Conservation (phyloP, 2,329 filamentous ascomycete species). For the Niveomyces coronatus region DNA sequence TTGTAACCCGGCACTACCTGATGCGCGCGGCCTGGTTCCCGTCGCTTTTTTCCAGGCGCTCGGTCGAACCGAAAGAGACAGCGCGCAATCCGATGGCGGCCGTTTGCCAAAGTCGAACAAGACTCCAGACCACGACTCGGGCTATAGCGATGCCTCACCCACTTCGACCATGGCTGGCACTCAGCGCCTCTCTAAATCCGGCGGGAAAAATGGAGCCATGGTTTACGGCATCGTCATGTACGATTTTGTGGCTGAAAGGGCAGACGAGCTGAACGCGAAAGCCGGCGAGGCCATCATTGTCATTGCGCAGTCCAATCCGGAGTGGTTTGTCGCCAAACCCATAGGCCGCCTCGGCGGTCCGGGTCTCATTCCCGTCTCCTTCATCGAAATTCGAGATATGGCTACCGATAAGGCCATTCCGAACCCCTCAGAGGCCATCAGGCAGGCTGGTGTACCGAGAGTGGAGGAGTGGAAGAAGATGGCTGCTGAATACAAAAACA, state of each 20-base stretch:
- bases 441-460: slow-evolving; percentile 78
- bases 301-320: slow-evolving; percentile 94
- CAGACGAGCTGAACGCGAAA: slow-evolving; percentile 94
- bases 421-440: slow-evolving; percentile 77
- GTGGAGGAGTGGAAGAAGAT: slow-evolving; percentile 99
- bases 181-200: slow-evolving; percentile 37
- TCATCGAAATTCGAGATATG: slow-evolving; percentile 95
- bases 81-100: slow-evolving; percentile 56
- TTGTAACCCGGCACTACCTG: slow-evolving; percentile 83
- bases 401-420: slow-evolving; percentile 69
- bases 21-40: slow-evolving; percentile 82
- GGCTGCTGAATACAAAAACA: slow-evolving; percentile 98
- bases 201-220: slow-evolving; percentile 61
- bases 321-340: slow-evolving; percentile 99
- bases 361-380: slow-evolving; percentile 90
- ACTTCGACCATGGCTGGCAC: slow-evolving; percentile 14
- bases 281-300: slow-evolving; percentile 95
- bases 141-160: slow-evolving; percentile 44
- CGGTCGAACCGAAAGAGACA: slow-evolving; percentile 86
- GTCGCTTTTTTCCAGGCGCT: slow-evolving; percentile 89
- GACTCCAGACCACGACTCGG: slow-evolving; percentile 76
- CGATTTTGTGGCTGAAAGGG: slow-evolving; percentile 87
- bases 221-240: slow-evolving; percentile 97
- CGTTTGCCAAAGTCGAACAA: slow-evolving; percentile 38
- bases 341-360: slow-evolving; percentile 93